Evolutionary conservation across 495 filamentous ascomycete species (phyloP).

Genomic region (Lasiosphaeris hirsuta): DNA sequence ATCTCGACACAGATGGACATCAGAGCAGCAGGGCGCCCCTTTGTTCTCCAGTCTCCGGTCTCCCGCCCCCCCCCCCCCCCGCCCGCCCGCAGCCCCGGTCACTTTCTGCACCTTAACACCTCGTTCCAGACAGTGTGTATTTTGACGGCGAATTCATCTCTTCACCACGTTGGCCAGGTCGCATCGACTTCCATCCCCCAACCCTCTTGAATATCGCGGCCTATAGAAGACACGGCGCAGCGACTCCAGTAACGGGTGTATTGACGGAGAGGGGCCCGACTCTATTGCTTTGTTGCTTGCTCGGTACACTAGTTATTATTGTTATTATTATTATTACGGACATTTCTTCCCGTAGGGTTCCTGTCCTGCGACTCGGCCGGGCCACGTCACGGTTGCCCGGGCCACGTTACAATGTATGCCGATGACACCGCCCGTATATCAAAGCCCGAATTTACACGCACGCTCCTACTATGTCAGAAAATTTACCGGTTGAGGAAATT

Average conservation of each 20-base stretch:
- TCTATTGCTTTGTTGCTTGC: neutral
- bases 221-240: no score
- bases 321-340: neutral
- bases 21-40: neutral
- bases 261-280: neutral
- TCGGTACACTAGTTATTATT: neutral
- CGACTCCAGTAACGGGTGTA: no score
- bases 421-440: no score
- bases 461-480: no score
- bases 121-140: neutral
- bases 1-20: no score
- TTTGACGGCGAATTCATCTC: no score
- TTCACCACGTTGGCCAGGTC: neutral
- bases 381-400: no score
- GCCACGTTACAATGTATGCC: no score
- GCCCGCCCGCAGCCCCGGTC: conserved; percentile 14
- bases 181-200: neutral
- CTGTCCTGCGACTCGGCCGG: neutral
- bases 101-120: neutral
- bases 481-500: no score
- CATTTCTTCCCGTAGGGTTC: neutral
- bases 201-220: neutral
- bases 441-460: no score
- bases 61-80: no score
- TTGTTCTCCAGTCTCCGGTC: neutral